Evolutionary conservation across 768 basidiomycete genomes (phyloP), one percentile per base, ranked within the genome.

Genomic region (Leccinum longicurvipes): DNA sequence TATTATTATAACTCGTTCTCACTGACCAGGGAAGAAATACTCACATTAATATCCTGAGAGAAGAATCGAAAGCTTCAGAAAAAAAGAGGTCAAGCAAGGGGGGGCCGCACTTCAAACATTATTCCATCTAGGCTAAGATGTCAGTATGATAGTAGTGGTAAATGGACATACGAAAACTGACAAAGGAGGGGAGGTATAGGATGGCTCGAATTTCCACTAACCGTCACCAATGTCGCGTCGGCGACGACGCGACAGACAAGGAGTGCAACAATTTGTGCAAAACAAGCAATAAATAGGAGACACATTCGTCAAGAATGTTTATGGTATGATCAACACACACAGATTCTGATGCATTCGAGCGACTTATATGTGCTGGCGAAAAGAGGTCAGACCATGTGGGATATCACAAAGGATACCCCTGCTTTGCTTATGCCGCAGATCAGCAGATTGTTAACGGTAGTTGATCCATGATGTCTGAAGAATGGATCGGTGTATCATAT

Each of bases 1-100:
- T 3, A 8, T 41, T 23, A 19, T 23, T 11, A 19, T 25, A 25
- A 17, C 23, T 24, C 14, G 10, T 12, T 24, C 17, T 25, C 17
- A n/a, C 19, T 17, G 29, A 27, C 24, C 9, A 50, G 50, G 29
- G 24, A 39, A 34, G 19, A n/a, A 1, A 47, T 15, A 74, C 81
- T 70, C 61, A 84, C 83, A 61, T 79, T 83, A 49, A 84, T 84
- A 62, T 85, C 84, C 81, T 84, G 57, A 21, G 21, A 28, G 47
- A 45, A 23, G 48, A 45, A 9, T 31, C 8, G 39, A 44, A 29
- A 41, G 15, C 27, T 47, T 53, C 46, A 54, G 36, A 41, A 41
- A 17, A 29, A 17, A 11, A 34, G 42, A 9, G 9, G 17, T 1
- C 19, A 17, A 36, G 14, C 11, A 15, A 23, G 46, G 46, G 11